These are phyloP conservation scores for Turnera subulata DNA, from an alignment of 345 rosid species.

Conservation along the genomic window DNA sequence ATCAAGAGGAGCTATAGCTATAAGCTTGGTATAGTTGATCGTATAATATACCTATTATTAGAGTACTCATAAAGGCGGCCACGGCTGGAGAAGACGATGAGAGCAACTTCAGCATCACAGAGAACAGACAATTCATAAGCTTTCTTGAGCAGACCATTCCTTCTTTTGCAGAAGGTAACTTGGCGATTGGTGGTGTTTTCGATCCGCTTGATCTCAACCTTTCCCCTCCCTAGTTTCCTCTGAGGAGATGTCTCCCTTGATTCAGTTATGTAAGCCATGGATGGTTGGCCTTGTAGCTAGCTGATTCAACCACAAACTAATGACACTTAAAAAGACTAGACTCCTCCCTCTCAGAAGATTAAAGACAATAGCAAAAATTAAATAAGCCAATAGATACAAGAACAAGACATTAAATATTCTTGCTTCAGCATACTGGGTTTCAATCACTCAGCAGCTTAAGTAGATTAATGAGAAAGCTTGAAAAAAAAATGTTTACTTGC, in stretches of 20 bases:
- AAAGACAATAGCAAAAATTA: no score
- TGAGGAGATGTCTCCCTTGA: slow-evolving; percentile 41
- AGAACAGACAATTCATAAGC: slow-evolving; percentile 96
- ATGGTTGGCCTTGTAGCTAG: background rate
- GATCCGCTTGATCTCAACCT: slow-evolving; percentile 99
- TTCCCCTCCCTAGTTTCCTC: slow-evolving; percentile 90
- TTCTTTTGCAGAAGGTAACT: slow-evolving; percentile 95
- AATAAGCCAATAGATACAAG: background rate
- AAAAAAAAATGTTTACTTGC: no score
- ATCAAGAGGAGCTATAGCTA: background rate
- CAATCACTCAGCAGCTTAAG: background rate
- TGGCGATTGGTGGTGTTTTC: slow-evolving; percentile 98
- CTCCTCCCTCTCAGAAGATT: no score
- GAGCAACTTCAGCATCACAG: slow-evolving; percentile 81
- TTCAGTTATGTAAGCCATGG: slow-evolving; percentile 24
- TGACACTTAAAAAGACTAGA: background rate
- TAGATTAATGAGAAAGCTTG: background rate
- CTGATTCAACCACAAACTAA: background rate
- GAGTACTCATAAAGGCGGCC: slow-evolving; percentile 99
- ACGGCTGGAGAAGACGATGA: slow-evolving; percentile 94
- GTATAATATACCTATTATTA: slow-evolving; percentile 61
- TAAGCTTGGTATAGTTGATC: background rate
- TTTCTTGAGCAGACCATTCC: slow-evolving; percentile 91
- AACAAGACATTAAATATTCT: background rate
- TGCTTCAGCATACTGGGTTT: background rate